Percentiles rank a stretch among this genome's conserved stretches.
Conservation (phyloP, 306 rosid species). For the Myrica gale region DNA sequence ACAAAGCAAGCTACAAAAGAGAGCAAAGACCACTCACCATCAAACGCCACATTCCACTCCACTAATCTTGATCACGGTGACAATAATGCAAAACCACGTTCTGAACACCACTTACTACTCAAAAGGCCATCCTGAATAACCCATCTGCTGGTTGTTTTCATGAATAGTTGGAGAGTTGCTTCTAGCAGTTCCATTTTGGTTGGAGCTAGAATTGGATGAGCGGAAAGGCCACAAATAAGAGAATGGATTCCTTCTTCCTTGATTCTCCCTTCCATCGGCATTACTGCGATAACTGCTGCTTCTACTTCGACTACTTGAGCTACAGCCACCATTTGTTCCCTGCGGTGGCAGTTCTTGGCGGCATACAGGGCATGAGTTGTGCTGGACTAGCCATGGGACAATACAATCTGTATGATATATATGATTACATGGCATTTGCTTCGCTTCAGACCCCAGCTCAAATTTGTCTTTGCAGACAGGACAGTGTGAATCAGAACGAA, state of each 20-base stretch:
- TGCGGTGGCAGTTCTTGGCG: slow-evolving; percentile 65
- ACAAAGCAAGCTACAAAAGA: slow-evolving; percentile 2
- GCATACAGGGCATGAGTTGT: slow-evolving; percentile 78
- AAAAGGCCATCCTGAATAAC: slow-evolving; percentile 63
- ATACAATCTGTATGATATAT: slow-evolving; percentile 68
- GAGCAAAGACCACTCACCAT: not conserved
- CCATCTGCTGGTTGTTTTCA: slow-evolving; percentile 40
- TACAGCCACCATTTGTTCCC: slow-evolving; percentile 32
- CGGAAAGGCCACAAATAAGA: slow-evolving; percentile 71
- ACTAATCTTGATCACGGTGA: slow-evolving; percentile 12
- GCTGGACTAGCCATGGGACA: slow-evolving; percentile 71
- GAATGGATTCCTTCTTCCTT: slow-evolving; percentile 51
- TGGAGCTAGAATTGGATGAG: slow-evolving; percentile 46
- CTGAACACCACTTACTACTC: slow-evolving; percentile 26
- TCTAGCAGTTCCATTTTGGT: slow-evolving; percentile 38
- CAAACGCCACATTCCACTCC: not conserved
- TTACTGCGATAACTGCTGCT: slow-evolving; percentile 26
- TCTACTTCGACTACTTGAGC: slow-evolving; percentile 39
- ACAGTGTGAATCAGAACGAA: slow-evolving; percentile 66
- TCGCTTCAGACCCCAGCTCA: slow-evolving; percentile 65
- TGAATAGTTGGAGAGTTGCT: slow-evolving; percentile 42
- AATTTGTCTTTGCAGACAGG: slow-evolving; percentile 68
- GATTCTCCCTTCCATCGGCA: slow-evolving; percentile 39
- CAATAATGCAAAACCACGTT: not conserved
- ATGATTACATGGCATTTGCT: slow-evolving; percentile 75